These are phyloP conservation scores for Synura sp. DNA, from an alignment of 352 stramenopile species.

Conservation along the genomic window DNA sequence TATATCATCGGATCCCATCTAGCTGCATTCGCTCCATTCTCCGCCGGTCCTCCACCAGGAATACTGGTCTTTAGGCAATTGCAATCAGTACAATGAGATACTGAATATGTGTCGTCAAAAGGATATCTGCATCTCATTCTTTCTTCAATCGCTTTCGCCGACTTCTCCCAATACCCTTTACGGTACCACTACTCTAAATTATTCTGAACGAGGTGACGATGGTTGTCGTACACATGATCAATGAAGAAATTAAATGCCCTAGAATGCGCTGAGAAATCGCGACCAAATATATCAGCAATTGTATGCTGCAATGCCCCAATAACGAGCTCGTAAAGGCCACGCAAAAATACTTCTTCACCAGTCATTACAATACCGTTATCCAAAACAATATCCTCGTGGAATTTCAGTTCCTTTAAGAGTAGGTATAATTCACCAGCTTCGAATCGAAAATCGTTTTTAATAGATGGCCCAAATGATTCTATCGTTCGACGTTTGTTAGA, in stretches of 20 bases:
- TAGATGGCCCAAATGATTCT: too few relatives aligned
- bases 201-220: constrained; percentile 11
- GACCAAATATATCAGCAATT: constrained; percentile 17
- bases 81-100: constrained; percentile 12
- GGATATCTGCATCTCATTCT: background rate
- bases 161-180: background rate
- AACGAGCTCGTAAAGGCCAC: constrained; percentile 7
- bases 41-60: background rate
- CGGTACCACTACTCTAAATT: constrained; percentile 25
- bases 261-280: background rate
- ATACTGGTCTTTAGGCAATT: background rate
- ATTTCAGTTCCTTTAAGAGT: too few relatives aligned
- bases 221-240: constrained; percentile 15
- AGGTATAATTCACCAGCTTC: too few relatives aligned
- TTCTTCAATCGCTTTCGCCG: background rate
- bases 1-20: background rate
- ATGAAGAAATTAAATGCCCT: constrained; percentile 19
- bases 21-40: background rate
- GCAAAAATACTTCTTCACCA: constrained; percentile 35
- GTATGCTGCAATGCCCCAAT: background rate
- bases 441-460: too few relatives aligned
- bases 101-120: background rate
- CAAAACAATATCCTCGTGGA: too few relatives aligned
- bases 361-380: too few relatives aligned
- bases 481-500: too few relatives aligned